Evolutionary conservation across 805 yeast genomes (phyloP).

Genomic region (Sungouiella thailandica): DNA sequence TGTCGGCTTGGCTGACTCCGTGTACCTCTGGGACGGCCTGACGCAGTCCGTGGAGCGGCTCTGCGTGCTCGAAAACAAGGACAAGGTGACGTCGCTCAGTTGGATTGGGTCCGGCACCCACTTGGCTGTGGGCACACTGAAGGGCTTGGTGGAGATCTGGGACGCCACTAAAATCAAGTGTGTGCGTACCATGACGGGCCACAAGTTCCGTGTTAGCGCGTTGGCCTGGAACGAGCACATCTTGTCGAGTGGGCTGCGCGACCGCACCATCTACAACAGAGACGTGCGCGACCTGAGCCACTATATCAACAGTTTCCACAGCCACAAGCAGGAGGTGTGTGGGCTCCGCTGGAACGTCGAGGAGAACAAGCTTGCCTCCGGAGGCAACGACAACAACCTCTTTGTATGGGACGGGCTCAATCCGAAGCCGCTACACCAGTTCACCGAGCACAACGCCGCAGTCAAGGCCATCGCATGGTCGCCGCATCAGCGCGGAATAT

Average conservation of each 20-base stretch:
- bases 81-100: slow-evolving; percentile 72
- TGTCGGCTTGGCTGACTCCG: slow-evolving; percentile 84
- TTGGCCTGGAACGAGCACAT: slow-evolving; percentile 93
- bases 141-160: slow-evolving; percentile 91
- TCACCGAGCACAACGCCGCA: slow-evolving; percentile 87
- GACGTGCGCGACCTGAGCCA: slow-evolving; percentile 89
- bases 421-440: slow-evolving; percentile 62
- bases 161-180: slow-evolving; percentile 81
- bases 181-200: slow-evolving; percentile 90
- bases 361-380: slow-evolving; percentile 88
- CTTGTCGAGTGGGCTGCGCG: slow-evolving; percentile 82
- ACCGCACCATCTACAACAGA: slow-evolving; percentile 76
- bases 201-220: slow-evolving; percentile 76
- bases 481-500: slow-evolving; percentile 89
- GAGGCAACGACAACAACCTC: slow-evolving; percentile 89
- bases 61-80: slow-evolving; percentile 66
- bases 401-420: slow-evolving; percentile 83
- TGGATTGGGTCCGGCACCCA: slow-evolving; percentile 97
- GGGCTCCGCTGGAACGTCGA: slow-evolving; percentile 92
- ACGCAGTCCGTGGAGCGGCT: slow-evolving; percentile 78
- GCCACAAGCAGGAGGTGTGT: slow-evolving; percentile 92
- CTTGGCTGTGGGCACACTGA: slow-evolving; percentile 83
- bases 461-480: slow-evolving; percentile 97
- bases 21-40: slow-evolving; percentile 86
- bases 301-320: slow-evolving; percentile 61